Evolutionary conservation across 129 eudicot species (phyloP).

Genomic region (Cynara cardunculus): DNA sequence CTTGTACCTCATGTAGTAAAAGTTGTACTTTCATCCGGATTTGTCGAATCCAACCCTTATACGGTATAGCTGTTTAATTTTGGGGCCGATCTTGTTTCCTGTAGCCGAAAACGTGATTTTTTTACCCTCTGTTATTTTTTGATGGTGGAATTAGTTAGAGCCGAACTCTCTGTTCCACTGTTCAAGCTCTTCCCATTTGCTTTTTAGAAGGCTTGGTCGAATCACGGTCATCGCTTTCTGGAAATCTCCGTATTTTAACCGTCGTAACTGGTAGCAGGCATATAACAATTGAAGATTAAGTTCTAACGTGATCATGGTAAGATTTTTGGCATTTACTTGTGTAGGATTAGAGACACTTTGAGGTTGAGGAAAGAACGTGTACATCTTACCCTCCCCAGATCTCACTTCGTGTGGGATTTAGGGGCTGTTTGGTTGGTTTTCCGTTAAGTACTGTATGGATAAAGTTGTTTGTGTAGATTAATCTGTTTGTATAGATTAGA

Average conservation of each 20-base stretch:
- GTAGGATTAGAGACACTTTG: not conserved
- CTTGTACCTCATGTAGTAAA: constrained; percentile 2
- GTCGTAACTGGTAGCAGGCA: constrained; percentile 50
- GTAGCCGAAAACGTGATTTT: not conserved
- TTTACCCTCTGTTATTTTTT: not conserved
- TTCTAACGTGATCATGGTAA: not conserved
- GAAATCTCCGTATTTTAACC: constrained; percentile 69
- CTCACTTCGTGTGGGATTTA: not conserved
- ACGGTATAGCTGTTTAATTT: not conserved
- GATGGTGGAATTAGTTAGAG: constrained; percentile 44
- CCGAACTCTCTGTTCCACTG: constrained; percentile 90
- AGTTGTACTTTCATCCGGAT: not conserved
- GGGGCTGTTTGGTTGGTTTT: not conserved
- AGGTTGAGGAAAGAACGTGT: not conserved
- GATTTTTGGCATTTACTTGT: not conserved
- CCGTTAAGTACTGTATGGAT: no score
- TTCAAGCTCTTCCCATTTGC: constrained; percentile 96
- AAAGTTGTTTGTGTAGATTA: no score
- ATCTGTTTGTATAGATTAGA: no score
- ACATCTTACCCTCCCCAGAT: not conserved
- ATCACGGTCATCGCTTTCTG: constrained; percentile 85
- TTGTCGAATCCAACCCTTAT: not conserved
- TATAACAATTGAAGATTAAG: not conserved
- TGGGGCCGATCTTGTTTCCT: not conserved
- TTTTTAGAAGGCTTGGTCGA: constrained; percentile 77